A percentile compares a stretch with the other conserved stretches of the same genome.
phyloP scores from a whole-genome alignment of 2,329 filamentous ascomycete species.

The Pseudogymnoascus sp. region DNA sequence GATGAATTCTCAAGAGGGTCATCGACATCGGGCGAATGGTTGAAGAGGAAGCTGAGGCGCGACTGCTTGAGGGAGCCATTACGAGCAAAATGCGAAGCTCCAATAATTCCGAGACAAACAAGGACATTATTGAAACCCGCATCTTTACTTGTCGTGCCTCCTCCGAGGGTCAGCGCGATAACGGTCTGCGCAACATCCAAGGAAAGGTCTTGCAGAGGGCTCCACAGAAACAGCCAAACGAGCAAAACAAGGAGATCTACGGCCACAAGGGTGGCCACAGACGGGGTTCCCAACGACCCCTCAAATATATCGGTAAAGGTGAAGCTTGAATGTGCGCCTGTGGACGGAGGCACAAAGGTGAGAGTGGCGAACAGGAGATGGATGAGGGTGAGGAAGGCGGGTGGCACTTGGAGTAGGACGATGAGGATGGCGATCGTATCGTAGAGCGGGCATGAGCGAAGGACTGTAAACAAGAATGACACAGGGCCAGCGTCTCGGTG shows the following conservation, averaged over 20 bases:
- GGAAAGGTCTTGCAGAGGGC: constrained; percentile 77
- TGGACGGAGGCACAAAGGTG: constrained; percentile 82
- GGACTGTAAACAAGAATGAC: constrained; percentile 74
- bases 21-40: constrained; percentile 31
- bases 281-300: constrained; percentile 76
- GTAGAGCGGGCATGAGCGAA: constrained; percentile 81
- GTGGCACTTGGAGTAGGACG: constrained; percentile 85
- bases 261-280: constrained; percentile 73
- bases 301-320: constrained; percentile 90
- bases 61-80: constrained; percentile 23
- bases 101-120: constrained; percentile 62
- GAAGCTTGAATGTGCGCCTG: constrained; percentile 59
- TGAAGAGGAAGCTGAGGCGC: constrained; percentile 25
- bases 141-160: constrained; percentile 62
- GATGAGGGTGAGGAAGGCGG: constrained; percentile 77
- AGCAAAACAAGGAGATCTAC: constrained; percentile 78
- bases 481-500: constrained; percentile 67
- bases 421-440: constrained; percentile 96
- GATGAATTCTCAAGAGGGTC: constrained; percentile 40
- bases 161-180: constrained; percentile 83
- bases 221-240: constrained; percentile 82
- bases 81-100: constrained; percentile 25
- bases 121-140: constrained; percentile 65
- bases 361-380: constrained; percentile 89
- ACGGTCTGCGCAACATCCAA: constrained; percentile 88